These are phyloP conservation scores for Kregervanrija delftensis DNA, from an alignment of 805 yeast species.

Conservation along the genomic window DNA sequence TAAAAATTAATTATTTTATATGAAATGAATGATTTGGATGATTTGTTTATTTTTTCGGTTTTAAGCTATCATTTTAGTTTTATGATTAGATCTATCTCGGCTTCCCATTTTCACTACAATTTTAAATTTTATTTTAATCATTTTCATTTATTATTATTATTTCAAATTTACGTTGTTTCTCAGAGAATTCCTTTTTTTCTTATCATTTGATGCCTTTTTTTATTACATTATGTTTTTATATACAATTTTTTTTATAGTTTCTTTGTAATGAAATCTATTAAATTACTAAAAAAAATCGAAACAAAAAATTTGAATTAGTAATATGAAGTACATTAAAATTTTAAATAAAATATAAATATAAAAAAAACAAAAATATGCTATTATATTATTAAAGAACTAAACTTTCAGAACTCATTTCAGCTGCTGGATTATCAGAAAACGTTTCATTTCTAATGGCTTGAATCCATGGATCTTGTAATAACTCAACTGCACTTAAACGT, in stretches of 20 bases:
- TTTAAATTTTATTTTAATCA: background rate
- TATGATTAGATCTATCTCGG: background rate
- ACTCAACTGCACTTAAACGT: slow-evolving; percentile 78
- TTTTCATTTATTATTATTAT: background rate
- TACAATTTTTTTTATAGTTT: background rate
- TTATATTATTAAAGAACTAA: background rate
- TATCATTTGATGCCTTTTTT: background rate
- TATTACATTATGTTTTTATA: background rate
- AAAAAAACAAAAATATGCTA: background rate
- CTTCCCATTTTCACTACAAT: background rate
- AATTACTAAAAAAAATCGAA: too few species aligned
- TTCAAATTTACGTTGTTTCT: background rate
- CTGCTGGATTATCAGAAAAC: slow-evolving; percentile 36
- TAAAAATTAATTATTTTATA: background rate
- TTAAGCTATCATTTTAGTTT: background rate
- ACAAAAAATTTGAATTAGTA: too few species aligned
- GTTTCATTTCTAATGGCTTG: slow-evolving; percentile 63
- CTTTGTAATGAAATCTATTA: too few species aligned
- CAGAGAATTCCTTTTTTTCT: background rate
- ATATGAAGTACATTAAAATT: too few species aligned
- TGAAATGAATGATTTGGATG: background rate
- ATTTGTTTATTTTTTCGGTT: background rate
- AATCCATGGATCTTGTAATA: slow-evolving; percentile 88
- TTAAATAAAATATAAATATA: background rate
- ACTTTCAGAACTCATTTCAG: background rate